Evolutionary conservation across 345 rosid species (phyloP).

Genomic region (Aquilaria sinensis): DNA sequence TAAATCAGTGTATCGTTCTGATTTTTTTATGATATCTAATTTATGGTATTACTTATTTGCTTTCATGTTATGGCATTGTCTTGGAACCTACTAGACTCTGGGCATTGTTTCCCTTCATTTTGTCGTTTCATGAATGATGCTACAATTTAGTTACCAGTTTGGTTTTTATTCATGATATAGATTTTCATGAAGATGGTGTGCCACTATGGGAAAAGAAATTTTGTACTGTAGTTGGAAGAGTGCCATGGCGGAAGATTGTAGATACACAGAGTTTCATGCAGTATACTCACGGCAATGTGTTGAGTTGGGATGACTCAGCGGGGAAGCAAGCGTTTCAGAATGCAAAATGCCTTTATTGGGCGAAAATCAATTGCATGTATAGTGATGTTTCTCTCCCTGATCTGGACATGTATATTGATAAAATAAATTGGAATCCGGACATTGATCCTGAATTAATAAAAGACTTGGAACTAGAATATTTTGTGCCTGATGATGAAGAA

Average conservation of each 20-base stretch:
- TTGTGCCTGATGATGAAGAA: constrained; percentile 27
- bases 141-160: background rate
- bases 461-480: constrained; percentile 27
- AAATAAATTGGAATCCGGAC: constrained; percentile 35
- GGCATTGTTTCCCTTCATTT: background rate
- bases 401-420: constrained; percentile 35
- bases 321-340: constrained; percentile 42
- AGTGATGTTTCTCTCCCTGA: constrained; percentile 33
- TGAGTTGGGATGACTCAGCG: constrained; percentile 46
- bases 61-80: background rate
- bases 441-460: constrained; percentile 28
- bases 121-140: background rate
- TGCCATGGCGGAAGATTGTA: constrained; percentile 41
- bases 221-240: constrained; percentile 32
- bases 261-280: constrained; percentile 27
- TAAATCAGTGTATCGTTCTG: background rate
- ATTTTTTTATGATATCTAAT: background rate
- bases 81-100: no score
- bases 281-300: constrained; percentile 18
- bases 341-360: constrained; percentile 39
- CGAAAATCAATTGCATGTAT: constrained; percentile 28
- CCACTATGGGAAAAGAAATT: constrained; percentile 50
- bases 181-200: constrained; percentile 24
- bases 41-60: background rate
- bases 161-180: constrained; percentile 7